Evolutionary conservation across 805 yeast species (phyloP).

Genomic region (Yarrowia keelungensis): DNA sequence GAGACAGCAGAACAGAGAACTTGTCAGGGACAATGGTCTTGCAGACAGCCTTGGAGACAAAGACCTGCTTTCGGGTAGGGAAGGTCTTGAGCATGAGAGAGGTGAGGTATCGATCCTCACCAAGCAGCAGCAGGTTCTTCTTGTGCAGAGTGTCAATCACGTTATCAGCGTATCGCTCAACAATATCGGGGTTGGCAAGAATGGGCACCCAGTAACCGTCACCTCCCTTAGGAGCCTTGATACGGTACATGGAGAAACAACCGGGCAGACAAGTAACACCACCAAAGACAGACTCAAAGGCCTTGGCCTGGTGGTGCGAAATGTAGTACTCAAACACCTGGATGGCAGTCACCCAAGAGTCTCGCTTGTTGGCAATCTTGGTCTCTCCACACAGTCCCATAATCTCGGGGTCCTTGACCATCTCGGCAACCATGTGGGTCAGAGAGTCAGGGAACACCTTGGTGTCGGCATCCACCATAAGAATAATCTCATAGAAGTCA

Average conservation of each 20-base stretch:
- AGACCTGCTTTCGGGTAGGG: slow-evolving; percentile 86
- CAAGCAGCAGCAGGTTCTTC: slow-evolving; percentile 82
- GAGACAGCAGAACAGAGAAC: slow-evolving; percentile 81
- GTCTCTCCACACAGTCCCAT: slow-evolving; percentile 98
- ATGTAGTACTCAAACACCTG: slow-evolving; percentile 95
- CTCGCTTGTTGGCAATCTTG: slow-evolving; percentile 81
- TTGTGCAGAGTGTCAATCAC: slow-evolving; percentile 82
- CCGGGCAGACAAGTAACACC: slow-evolving; percentile 96
- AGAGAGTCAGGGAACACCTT: slow-evolving; percentile 83
- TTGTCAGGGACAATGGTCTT: slow-evolving; percentile 87
- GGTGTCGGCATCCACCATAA: slow-evolving; percentile 97
- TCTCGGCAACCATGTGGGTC: slow-evolving; percentile 86
- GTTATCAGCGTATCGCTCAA: slow-evolving; percentile 88
- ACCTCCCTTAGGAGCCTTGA: slow-evolving; percentile 83
- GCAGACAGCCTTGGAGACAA: slow-evolving; percentile 91
- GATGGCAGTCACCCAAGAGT: slow-evolving; percentile 89
- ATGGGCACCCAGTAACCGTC: slow-evolving; percentile 92
- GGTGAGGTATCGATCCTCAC: slow-evolving; percentile 89
- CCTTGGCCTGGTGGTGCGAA: slow-evolving; percentile 93
- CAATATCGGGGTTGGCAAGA: slow-evolving; percentile 91
- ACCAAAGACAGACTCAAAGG: slow-evolving; percentile 92
- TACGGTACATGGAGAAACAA: slow-evolving; percentile 91
- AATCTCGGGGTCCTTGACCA: slow-evolving; percentile 82
- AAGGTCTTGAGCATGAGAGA: slow-evolving; percentile 87
- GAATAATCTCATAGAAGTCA: slow-evolving; percentile 75